phyloP scores from a whole-genome alignment of 305 asterid species.

The Fraxinus nigra region DNA sequence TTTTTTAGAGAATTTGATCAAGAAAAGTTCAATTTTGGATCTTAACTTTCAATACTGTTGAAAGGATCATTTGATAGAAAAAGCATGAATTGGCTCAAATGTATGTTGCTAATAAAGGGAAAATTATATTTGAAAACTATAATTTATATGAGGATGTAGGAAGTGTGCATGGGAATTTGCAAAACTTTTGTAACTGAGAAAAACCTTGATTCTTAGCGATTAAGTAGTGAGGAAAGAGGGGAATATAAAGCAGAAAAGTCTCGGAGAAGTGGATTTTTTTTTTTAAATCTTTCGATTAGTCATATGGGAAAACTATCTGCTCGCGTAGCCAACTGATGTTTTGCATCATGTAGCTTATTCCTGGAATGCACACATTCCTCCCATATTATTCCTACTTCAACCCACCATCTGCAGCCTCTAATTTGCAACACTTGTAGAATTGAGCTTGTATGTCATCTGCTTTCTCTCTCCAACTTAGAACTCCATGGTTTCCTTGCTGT shows the following conservation, averaged over 20 bases:
- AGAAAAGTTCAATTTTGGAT: not conserved
- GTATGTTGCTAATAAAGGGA: not conserved
- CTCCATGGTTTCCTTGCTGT: not conserved
- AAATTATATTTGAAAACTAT: not conserved
- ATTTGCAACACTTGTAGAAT: not conserved
- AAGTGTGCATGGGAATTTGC: not conserved
- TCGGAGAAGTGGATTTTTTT: slow-evolving; percentile 4
- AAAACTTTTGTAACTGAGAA: not conserved
- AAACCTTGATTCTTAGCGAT: slow-evolving; percentile 2
- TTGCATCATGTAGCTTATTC: not conserved
- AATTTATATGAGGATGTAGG: not conserved
- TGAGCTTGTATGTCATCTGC: not conserved
- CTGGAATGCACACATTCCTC: not conserved
- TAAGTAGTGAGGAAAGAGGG: not conserved
- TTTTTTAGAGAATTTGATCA: not conserved
- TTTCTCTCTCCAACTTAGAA: not conserved
- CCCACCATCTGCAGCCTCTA: not conserved
- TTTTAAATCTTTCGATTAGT: not conserved
- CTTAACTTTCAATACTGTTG: not conserved
- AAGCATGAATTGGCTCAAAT: not conserved
- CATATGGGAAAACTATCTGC: not conserved
- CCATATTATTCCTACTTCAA: not conserved
- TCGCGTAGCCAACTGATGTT: not conserved
- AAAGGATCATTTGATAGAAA: not conserved
- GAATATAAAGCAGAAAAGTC: slow-evolving; percentile 5